These are phyloP conservation scores for Emergomyces africanus DNA, from an alignment of 2,329 filamentous ascomycete species.

Conservation along the genomic window DNA sequence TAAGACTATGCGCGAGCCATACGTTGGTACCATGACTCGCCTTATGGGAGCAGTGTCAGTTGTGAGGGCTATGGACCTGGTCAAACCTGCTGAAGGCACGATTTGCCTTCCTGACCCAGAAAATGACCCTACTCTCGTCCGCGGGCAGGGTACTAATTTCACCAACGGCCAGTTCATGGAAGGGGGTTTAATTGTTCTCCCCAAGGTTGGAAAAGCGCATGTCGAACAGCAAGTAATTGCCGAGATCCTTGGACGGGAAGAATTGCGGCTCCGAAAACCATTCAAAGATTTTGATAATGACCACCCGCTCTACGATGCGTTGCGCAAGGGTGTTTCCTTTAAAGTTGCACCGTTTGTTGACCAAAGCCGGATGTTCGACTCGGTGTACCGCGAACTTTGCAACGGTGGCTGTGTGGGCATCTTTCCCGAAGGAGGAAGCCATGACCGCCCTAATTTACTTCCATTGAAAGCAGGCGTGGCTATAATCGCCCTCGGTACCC, in stretches of 20 bases:
- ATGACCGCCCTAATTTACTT: conserved; percentile 71
- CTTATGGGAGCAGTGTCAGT: conserved; percentile 72
- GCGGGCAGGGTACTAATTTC: conserved; percentile 62
- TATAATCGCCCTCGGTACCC: conserved; percentile 75
- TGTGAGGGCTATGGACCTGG: conserved; percentile 66
- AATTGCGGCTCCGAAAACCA: conserved; percentile 63
- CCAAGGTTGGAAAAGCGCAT: conserved; percentile 56
- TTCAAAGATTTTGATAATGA: conserved; percentile 59
- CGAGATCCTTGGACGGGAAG: conserved; percentile 57
- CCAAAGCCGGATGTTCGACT: conserved; percentile 73
- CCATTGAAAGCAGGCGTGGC: conserved; percentile 79
- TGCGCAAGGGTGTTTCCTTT: conserved; percentile 51
- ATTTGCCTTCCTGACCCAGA: conserved; percentile 72
- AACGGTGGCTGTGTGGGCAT: conserved; percentile 76
- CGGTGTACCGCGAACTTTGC: conserved; percentile 63
- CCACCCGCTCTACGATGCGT: conserved; percentile 27
- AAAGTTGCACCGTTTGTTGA: conserved; percentile 74
- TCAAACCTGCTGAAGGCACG: conserved; percentile 56
- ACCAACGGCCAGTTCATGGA: conserved; percentile 50
- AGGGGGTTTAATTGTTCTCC: conserved; percentile 65
- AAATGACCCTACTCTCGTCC: conserved; percentile 59
- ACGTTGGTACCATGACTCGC: conserved; percentile 68
- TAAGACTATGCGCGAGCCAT: conserved; percentile 68
- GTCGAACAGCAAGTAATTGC: conserved; percentile 59
- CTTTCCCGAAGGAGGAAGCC: conserved; percentile 79